Base-by-base conservation (phyloP, 805 yeast species). In the Candida cerambycidarum region DNA sequence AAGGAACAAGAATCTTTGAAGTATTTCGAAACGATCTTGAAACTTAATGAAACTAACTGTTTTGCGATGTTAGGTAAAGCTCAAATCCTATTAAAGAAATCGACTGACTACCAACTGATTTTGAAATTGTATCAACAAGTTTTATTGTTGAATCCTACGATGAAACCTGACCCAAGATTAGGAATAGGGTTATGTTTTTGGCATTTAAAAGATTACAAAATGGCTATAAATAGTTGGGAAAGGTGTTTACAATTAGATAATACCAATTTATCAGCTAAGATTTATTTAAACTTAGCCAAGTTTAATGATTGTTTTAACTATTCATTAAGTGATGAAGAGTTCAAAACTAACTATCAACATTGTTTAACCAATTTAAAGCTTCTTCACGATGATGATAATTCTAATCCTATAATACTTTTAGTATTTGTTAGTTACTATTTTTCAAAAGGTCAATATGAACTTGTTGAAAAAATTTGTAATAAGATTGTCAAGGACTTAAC, bases 141-240 rank as follows among this genome's bases (percentile, higher is more conserved):
- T 6, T 70, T 93, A 50, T 74, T 83, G 25, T 71, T 82, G 38
- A 83, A 89, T 48, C 97, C 97, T 2, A 59, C 84, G 28, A 67
- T 85, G 52, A 77, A 78, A 52, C 97, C 98, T 4, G 97, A 92
- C 65, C 95, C 97, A 14, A 75, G 99, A 62, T 76, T 93, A 46
- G 99, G 98, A 21, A 80, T 92, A 47, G 99, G 99, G 27, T 68
- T 93, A 50, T 90, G 97, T 62, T 92, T 83, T 59, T 93, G 97
- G 97, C 79, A 79, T 46, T 68, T 93, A 47, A 84, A 84, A 40
- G 95, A 88, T 60, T 77, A 79, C 49, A 76, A 76, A 39, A 76
- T 88, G 69, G 98, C 99, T 0, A 57, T 76, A 5, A 67, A 69
- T 38, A 84, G 98, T 0, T 93, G 98, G 97, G 76, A 78, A 48